Evolutionary conservation across 1,284 basidiomycete genomes (phyloP).

Genomic region (Ganoderma leucocontextum): DNA sequence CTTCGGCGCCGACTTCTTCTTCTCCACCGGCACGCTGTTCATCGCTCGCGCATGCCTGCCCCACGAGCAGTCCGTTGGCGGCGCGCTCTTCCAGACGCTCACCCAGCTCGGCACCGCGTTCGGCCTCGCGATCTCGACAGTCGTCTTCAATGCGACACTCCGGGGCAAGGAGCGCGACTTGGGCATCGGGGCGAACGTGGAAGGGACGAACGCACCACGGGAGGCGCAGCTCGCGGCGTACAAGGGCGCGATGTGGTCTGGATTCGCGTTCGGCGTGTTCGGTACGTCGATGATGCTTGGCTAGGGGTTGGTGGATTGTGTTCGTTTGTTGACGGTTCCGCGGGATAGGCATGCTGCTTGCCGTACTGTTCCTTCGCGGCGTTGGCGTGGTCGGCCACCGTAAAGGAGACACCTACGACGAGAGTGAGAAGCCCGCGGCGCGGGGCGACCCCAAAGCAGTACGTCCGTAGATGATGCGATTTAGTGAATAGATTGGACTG

Average conservation of each 20-base stretch:
- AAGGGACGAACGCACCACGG: background rate
- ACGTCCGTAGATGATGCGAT: background rate
- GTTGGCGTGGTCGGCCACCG: conserved; percentile 66
- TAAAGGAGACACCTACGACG: background rate
- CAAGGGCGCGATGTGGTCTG: conserved; percentile 69
- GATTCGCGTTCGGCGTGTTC: conserved; percentile 64
- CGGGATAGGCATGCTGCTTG: conserved; percentile 56
- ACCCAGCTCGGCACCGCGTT: conserved; percentile 80
- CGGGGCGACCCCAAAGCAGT: background rate
- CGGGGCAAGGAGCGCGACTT: conserved; percentile 40
- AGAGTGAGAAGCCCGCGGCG: background rate
- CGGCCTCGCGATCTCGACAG: conserved; percentile 78
- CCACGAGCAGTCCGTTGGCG: conserved; percentile 82
- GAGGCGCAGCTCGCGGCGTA: conserved; percentile 60
- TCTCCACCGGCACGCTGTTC: conserved; percentile 78
- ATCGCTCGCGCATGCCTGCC: conserved; percentile 74
- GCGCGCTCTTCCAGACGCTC: conserved; percentile 82
- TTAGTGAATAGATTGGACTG: background rate
- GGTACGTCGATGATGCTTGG: conserved; percentile 45
- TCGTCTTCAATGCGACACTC: conserved; percentile 69
- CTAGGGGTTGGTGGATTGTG: background rate
- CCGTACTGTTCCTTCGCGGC: conserved; percentile 59
- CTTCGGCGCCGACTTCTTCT: conserved; percentile 84
- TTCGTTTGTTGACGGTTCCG: conserved; percentile 11
- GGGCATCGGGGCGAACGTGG: conserved; percentile 43